Evolutionary conservation across 805 yeast genomes (phyloP).

Genomic region (Yarrowia phangngaensis): DNA sequence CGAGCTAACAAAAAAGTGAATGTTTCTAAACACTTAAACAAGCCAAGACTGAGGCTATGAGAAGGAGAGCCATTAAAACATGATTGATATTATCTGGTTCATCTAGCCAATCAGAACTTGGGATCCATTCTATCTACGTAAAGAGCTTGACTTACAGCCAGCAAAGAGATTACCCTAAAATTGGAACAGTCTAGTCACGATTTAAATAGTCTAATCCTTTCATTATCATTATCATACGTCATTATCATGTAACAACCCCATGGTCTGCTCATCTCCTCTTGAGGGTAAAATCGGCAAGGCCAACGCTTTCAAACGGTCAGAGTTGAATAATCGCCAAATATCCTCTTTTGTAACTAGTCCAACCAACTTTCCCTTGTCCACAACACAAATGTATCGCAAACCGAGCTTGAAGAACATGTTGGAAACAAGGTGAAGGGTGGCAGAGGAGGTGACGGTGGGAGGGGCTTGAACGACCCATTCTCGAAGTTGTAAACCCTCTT

Average conservation of each 20-base stretch:
- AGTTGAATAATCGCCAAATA: slow-evolving; percentile 33
- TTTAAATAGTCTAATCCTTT: too few relatives aligned
- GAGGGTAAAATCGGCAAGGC: slow-evolving; percentile 7
- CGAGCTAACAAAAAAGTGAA: too few relatives aligned
- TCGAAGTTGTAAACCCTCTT: slow-evolving; percentile 25
- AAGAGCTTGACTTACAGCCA: too few relatives aligned
- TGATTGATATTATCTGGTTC: too few relatives aligned
- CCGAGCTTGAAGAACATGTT: slow-evolving; percentile 44
- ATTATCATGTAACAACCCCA: slow-evolving; percentile 2
- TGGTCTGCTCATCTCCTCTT: not conserved
- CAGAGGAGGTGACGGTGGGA: slow-evolving; percentile 36
- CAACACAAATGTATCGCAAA: slow-evolving; percentile 38
- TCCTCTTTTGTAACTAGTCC: slow-evolving; percentile 44
- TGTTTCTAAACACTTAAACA: too few relatives aligned
- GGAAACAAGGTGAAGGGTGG: slow-evolving; percentile 41
- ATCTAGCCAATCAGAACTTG: too few relatives aligned
- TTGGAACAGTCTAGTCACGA: too few relatives aligned
- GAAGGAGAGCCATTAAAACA: too few relatives aligned
- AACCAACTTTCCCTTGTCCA: slow-evolving; percentile 35
- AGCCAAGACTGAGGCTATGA: too few relatives aligned
- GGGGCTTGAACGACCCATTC: slow-evolving; percentile 35
- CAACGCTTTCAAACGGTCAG: slow-evolving; percentile 14
- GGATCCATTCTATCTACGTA: too few relatives aligned
- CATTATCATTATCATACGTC: too few relatives aligned
- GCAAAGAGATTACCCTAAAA: too few relatives aligned